These are phyloP conservation scores for Penicillium paneum DNA, from an alignment of 2,329 filamentous ascomycete species.

Conservation along the genomic window DNA sequence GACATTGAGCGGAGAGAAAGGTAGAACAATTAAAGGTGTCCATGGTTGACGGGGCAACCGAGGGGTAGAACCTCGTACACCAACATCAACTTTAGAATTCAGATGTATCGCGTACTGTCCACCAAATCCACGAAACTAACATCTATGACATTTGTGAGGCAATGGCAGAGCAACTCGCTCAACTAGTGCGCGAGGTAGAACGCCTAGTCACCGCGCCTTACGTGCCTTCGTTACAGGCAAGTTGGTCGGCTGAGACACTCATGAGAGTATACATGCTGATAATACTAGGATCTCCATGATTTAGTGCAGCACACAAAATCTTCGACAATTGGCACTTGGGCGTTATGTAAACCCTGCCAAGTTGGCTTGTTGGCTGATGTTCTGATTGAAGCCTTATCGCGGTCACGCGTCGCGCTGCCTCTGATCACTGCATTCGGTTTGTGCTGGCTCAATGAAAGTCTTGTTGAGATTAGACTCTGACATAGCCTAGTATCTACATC, in stretches of 20 bases:
- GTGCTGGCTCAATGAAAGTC: constrained; percentile 2
- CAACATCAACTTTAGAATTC: background rate
- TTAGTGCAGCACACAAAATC: constrained; percentile 30
- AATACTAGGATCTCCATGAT: constrained; percentile 31
- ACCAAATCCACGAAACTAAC: background rate
- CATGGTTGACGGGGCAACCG: constrained; percentile 5
- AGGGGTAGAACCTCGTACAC: background rate
- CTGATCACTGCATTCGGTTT: constrained; percentile 51
- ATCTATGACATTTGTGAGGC: background rate
- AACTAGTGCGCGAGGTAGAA: constrained; percentile 44
- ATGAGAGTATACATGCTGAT: constrained; percentile 8
- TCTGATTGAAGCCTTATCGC: constrained; percentile 49
- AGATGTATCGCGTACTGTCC: background rate
- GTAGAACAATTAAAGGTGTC: background rate
- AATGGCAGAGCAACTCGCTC: constrained; percentile 26
- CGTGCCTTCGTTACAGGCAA: constrained; percentile 50
- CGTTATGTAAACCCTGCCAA: constrained; percentile 50
- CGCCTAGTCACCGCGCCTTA: constrained; percentile 50
- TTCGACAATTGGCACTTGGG: constrained; percentile 45
- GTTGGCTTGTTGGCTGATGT: constrained; percentile 46
- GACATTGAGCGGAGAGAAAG: background rate
- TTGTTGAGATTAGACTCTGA: constrained; percentile 8
- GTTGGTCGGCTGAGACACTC: constrained; percentile 8
- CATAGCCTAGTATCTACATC: constrained; percentile 26
- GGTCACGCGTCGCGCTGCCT: constrained; percentile 51